phyloP scores from a whole-genome alignment of 2,329 filamentous ascomycete genomes.

The Calonectria multiphialidica region DNA sequence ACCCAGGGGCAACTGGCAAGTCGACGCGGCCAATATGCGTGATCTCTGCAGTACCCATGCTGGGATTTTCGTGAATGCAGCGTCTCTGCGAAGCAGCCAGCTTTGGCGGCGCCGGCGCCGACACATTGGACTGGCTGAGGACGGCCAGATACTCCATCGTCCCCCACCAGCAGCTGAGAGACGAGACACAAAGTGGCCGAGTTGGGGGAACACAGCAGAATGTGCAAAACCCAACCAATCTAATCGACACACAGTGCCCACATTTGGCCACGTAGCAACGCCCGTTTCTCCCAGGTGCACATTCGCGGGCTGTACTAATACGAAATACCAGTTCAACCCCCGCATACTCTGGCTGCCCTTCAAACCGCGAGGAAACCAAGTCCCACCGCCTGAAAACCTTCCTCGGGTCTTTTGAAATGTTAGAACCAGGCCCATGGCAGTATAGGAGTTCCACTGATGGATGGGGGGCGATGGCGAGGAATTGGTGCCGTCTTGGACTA shows the following conservation, averaged over 20 bases:
- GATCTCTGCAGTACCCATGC: neutral
- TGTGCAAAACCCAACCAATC: neutral
- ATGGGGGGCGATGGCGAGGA: neutral
- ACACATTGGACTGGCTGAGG: neutral
- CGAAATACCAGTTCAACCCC: neutral
- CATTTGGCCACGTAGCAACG: neutral
- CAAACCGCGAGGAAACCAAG: neutral
- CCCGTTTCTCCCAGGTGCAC: neutral
- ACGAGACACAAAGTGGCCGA: neutral
- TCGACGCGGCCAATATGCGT: neutral
- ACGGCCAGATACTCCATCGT: neutral
- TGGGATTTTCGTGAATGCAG: neutral
- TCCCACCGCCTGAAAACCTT: neutral
- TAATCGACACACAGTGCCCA: neutral
- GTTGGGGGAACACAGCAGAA: neutral
- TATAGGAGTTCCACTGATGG: neutral
- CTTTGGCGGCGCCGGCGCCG: neutral
- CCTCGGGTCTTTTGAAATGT: neutral
- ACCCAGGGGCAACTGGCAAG: neutral
- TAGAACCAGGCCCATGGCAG: neutral
- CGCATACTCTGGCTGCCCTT: neutral
- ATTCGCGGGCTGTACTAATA: neutral
- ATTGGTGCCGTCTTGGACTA: neutral
- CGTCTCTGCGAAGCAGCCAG: neutral
- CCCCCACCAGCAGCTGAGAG: neutral